Evolutionary conservation across 164 flowering plant genomes (phyloP).

Genomic region (Tinospora cordifolia): DNA sequence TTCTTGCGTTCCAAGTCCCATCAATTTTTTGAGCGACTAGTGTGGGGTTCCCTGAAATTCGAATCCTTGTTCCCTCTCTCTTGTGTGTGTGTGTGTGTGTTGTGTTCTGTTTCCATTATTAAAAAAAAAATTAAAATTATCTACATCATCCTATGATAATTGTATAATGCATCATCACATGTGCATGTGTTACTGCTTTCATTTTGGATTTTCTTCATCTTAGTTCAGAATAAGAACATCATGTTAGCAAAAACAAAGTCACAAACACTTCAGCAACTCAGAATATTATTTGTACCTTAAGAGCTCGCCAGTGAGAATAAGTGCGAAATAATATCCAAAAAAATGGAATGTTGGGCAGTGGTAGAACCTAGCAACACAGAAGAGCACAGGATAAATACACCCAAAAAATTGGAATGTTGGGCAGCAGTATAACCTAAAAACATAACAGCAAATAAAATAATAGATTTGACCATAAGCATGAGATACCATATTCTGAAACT

Average conservation of each 20-base stretch:
- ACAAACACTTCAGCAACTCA: background rate
- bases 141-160: background rate
- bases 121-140: too few relatives aligned
- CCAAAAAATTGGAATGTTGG: too few relatives aligned
- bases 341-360: slow-evolving; percentile 89
- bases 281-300: slow-evolving; percentile 41
- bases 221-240: background rate
- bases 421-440: too few relatives aligned
- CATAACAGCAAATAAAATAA: too few relatives aligned
- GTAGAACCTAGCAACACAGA: slow-evolving; percentile 48
- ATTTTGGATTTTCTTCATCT: background rate
- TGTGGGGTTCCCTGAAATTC: too few relatives aligned
- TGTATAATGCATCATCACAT: background rate
- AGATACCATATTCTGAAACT: background rate
- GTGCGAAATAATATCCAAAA: slow-evolving; percentile 88
- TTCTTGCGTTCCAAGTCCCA: too few relatives aligned
- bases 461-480: background rate
- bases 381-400: background rate
- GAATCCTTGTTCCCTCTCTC: too few relatives aligned
- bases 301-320: slow-evolving; percentile 93
- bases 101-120: too few relatives aligned
- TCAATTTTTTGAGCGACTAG: too few relatives aligned
- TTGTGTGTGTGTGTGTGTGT: too few relatives aligned
- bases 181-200: background rate
- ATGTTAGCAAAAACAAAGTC: background rate